phyloP scores from a whole-genome alignment of 225 moss, liverwort and hornwort genomes.

The Antitrichia curtipendula region DNA sequence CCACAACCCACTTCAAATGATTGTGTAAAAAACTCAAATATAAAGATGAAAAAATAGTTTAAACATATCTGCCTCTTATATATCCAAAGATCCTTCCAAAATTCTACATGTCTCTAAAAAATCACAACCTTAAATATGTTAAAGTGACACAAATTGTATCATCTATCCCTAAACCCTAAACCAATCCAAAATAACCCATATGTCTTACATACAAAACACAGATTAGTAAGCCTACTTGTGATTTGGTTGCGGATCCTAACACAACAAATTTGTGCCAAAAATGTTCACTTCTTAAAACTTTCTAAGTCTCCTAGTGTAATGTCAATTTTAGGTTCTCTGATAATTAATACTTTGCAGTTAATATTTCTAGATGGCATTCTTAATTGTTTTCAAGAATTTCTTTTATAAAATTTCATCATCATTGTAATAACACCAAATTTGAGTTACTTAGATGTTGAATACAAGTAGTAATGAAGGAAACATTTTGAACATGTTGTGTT shows the following conservation, averaged over 20 bases:
- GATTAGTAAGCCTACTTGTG: background rate
- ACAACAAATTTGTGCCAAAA: background rate
- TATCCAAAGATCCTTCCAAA: background rate
- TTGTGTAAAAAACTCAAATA: background rate
- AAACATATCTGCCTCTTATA: background rate
- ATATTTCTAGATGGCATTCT: rapidly evolving
- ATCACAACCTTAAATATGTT: background rate
- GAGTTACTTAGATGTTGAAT: background rate
- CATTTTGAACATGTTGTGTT: background rate
- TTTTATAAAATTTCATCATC: background rate
- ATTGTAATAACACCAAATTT: background rate
- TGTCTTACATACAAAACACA: background rate
- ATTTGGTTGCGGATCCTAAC: background rate
- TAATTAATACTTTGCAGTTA: background rate
- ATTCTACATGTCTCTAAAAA: background rate
- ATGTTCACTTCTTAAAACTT: background rate
- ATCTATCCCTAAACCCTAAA: background rate
- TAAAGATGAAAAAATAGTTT: background rate
- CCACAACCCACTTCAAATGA: background rate
- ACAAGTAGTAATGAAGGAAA: background rate
- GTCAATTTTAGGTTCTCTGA: background rate
- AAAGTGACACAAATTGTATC: background rate
- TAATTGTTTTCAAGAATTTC: background rate
- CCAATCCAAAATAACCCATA: background rate
- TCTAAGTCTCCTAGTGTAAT: background rate